Base-by-base conservation (phyloP, 2,329 filamentous ascomycete genomes). In the Diaporthe helianthi region DNA sequence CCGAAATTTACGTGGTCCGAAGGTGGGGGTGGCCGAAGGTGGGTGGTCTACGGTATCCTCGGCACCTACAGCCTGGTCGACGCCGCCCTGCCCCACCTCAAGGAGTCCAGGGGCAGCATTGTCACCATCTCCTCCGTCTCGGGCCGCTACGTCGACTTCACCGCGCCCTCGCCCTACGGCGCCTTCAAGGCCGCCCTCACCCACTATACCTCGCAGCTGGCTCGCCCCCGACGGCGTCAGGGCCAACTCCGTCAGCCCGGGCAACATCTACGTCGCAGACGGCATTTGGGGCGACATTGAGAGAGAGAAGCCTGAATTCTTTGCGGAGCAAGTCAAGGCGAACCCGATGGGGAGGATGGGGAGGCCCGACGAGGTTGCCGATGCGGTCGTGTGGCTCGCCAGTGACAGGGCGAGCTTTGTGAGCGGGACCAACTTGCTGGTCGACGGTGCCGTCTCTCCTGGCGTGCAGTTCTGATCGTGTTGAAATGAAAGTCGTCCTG, bases 71-170 rank as follows among this genome's bases (percentile, higher is more conserved):
- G 72, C 38, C 71, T 80, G 24, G 71, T 79, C 58, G 71, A 77
- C 10, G 73, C 76, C 7, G 75, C 77, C 0, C 65, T 78, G 9
- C 78, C 79, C 0, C 70, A 78, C 68, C 75, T 81, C 2, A 77
- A 79, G 70, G 74, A 74, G 60, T 68, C 74, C 3, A 77, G 76
- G 58, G 79, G 79, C 13, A 78, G 74, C 70, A 75, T 81, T 44
- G 72, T 81, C 26, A 75, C 74, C 46, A 80, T 81, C 58, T 74
- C 76, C 7, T 78, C 77, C 29, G 78, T 80, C 13, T 76, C 75
- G 2, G 78, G 78, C 8, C 74, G 78, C 15, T 77, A 79, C 58
- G 69, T 80, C 24, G 79, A 80, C 64, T 80, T 80, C 70, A 79
- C 77, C 3, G 75, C 76, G 3, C 77, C 78, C 0, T 74, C 75